Conservation (phyloP, 495 filamentous ascomycete species). For the Aspergillus asperescens region DNA sequence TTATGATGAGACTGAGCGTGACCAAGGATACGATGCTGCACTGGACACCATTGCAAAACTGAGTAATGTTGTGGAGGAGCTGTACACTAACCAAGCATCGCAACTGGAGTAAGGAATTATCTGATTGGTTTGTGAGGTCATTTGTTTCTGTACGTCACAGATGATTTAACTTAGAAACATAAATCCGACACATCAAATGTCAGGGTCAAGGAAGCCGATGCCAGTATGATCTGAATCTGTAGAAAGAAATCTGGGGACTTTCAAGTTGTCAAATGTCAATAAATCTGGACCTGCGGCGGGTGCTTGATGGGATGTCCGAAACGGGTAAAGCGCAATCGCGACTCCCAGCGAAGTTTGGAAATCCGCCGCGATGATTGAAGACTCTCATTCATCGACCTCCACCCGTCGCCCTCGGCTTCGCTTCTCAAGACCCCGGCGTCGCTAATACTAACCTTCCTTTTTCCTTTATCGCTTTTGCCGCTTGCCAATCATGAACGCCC, state of each 20-base stretch:
- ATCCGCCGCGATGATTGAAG: conserved; percentile 4
- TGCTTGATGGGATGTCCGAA: conserved; percentile 27
- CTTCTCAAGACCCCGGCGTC: neutral
- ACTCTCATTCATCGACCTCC: conserved; percentile 7
- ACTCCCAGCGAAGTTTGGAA: conserved; percentile 9
- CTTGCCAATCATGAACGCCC: conserved; percentile 36
- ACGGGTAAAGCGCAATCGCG: conserved; percentile 37
- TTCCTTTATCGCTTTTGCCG: conserved; percentile 3
- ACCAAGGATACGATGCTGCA: conserved; percentile 90
- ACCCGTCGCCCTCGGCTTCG: neutral
- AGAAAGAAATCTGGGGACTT: no score
- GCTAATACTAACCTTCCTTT: neutral
- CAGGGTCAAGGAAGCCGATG: no score
- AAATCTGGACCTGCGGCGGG: no score
- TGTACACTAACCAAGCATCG: conserved; percentile 96
- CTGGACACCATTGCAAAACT: conserved; percentile 94
- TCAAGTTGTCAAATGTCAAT: no score
- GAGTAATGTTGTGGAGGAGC: conserved; percentile 92
- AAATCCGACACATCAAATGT: neutral
- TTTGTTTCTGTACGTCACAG: conserved; percentile 15
- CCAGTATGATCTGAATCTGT: no score
- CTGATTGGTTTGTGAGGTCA: neutral
- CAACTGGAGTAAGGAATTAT: conserved; percentile 68
- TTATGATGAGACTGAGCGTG: conserved; percentile 88
- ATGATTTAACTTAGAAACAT: conserved; percentile 27